phyloP scores from a whole-genome alignment of 768 basidiomycete species.

The Xerocomellus dryophilus region DNA sequence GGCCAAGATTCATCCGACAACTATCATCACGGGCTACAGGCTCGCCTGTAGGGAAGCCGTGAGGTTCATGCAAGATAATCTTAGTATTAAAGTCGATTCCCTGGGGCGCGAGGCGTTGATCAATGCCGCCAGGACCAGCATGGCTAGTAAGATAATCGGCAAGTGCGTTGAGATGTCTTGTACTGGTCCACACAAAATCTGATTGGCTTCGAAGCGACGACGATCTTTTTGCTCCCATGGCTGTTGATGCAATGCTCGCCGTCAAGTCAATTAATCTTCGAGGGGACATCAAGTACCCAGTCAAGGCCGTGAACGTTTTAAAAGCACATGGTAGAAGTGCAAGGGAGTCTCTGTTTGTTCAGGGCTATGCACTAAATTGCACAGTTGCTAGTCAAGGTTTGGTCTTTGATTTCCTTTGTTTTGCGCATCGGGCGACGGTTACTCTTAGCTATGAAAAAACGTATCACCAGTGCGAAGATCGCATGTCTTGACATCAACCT shows the following conservation, averaged over 20 bases:
- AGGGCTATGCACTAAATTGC: constrained; percentile 97
- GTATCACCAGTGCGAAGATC: constrained; percentile 90
- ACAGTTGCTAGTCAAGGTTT: constrained; percentile 97
- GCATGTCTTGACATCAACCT: constrained; percentile 98
- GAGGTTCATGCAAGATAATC: constrained; percentile 95
- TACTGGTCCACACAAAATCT: not conserved
- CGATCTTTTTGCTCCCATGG: constrained; percentile 97
- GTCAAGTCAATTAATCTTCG: constrained; percentile 92
- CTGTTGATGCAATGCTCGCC: constrained; percentile 97
- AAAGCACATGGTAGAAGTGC: constrained; percentile 98
- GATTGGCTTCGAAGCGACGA: constrained; percentile 65
- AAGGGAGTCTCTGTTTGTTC: constrained; percentile 90
- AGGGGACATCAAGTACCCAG: constrained; percentile 97
- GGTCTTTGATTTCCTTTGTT: constrained; percentile 15
- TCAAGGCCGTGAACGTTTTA: constrained; percentile 97
- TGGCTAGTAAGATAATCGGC: constrained; percentile 98
- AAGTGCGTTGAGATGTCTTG: constrained; percentile 57
- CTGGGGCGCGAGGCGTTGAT: constrained; percentile 90
- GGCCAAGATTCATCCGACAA: constrained; percentile 98
- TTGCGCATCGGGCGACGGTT: constrained; percentile 1
- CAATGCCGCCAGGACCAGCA: constrained; percentile 96
- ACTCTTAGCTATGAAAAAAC: constrained; percentile 89
- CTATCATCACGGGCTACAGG: constrained; percentile 97
- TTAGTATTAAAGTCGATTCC: constrained; percentile 90
- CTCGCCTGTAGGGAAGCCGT: constrained; percentile 97